A percentile compares a stretch with the other conserved stretches of the same genome.
These are phyloP conservation scores for Rhizopus microsporus DNA, from an alignment of 371 early-diverging fungal genomes.

Conservation along the genomic window DNA sequence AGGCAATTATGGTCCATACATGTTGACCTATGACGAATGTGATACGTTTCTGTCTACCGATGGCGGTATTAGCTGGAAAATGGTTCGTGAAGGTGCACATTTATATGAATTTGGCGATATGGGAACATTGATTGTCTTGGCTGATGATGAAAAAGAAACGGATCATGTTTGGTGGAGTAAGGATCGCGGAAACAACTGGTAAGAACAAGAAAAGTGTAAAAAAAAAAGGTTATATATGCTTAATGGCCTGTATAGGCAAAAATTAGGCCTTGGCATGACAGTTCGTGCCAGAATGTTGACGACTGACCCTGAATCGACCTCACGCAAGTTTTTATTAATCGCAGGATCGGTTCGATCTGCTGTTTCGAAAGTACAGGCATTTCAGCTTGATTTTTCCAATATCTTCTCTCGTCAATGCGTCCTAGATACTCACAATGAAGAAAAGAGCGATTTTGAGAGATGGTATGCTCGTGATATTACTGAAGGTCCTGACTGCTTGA, in stretches of 20 bases:
- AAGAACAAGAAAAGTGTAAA: slow-evolving; percentile 9
- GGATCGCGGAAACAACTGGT: slow-evolving; percentile 86
- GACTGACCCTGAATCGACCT: slow-evolving; percentile 67
- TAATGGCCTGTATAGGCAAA: slow-evolving; percentile 29
- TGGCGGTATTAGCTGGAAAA: slow-evolving; percentile 85
- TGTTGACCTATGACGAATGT: slow-evolving; percentile 71
- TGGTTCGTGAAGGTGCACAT: slow-evolving; percentile 79
- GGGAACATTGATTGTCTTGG: slow-evolving; percentile 78
- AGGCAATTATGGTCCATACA: slow-evolving; percentile 79
- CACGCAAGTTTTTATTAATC: slow-evolving; percentile 60
- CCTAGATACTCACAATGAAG: slow-evolving; percentile 48
- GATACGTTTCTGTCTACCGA: slow-evolving; percentile 86
- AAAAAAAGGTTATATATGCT: slow-evolving; percentile 3
- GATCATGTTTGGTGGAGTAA: slow-evolving; percentile 73
- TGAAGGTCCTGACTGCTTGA: slow-evolving; percentile 75
- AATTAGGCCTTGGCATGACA: slow-evolving; percentile 40
- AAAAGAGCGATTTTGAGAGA: slow-evolving; percentile 74
- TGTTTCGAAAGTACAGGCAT: slow-evolving; percentile 41
- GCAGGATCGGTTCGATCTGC: slow-evolving; percentile 34
- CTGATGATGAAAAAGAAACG: slow-evolving; percentile 73
- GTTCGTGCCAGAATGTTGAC: slow-evolving; percentile 62
- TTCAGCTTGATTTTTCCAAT: slow-evolving; percentile 73
- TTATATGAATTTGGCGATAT: slow-evolving; percentile 89
- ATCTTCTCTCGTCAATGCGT: slow-evolving; percentile 70
- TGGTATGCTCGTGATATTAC: slow-evolving; percentile 71